Evolutionary conservation across 1,284 basidiomycete species (phyloP).

Genomic region (Papiliotrema terrestris): DNA sequence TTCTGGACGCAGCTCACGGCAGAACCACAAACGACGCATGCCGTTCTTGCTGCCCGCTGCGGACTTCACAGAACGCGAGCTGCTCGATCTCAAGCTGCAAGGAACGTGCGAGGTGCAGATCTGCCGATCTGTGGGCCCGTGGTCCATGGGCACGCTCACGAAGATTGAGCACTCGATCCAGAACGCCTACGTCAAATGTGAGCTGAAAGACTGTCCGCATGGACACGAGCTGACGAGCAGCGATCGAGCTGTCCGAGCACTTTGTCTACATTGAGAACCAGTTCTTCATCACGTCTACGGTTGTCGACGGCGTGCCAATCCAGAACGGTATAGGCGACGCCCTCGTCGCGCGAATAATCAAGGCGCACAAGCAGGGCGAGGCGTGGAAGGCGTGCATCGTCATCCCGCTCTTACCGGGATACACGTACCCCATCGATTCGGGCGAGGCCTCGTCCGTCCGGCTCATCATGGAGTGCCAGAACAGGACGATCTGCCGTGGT

Average conservation of each 20-base stretch:
- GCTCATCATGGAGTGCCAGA: constrained; percentile 90
- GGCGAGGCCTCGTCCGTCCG: constrained; percentile 90
- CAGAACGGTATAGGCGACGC: constrained; percentile 96
- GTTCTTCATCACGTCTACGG: constrained; percentile 95
- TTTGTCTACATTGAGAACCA: constrained; percentile 76
- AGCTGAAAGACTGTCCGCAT: constrained; percentile 17
- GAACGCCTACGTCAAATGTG: constrained; percentile 88
- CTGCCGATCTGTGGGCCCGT: constrained; percentile 89
- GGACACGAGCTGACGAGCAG: constrained; percentile 49
- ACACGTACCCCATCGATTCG: constrained; percentile 89
- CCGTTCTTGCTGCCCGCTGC: constrained; percentile 92
- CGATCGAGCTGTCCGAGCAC: constrained; percentile 85
- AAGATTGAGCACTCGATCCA: constrained; percentile 90
- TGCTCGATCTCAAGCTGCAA: constrained; percentile 75
- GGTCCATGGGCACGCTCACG: constrained; percentile 88
- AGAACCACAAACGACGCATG: constrained; percentile 90
- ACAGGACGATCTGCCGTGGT: constrained; percentile 81
- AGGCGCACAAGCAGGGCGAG: constrained; percentile 75
- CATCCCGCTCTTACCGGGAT: constrained; percentile 89
- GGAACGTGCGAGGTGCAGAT: constrained; percentile 98
- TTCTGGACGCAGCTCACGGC: constrained; percentile 25
- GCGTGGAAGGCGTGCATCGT: constrained; percentile 91
- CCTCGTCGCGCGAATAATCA: constrained; percentile 84
- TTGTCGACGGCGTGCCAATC: constrained; percentile 77
- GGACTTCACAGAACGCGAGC: constrained; percentile 81